These are phyloP conservation scores for Eragrostis tef DNA, from an alignment of 202 grass and related monocot genomes.

Conservation along the genomic window DNA sequence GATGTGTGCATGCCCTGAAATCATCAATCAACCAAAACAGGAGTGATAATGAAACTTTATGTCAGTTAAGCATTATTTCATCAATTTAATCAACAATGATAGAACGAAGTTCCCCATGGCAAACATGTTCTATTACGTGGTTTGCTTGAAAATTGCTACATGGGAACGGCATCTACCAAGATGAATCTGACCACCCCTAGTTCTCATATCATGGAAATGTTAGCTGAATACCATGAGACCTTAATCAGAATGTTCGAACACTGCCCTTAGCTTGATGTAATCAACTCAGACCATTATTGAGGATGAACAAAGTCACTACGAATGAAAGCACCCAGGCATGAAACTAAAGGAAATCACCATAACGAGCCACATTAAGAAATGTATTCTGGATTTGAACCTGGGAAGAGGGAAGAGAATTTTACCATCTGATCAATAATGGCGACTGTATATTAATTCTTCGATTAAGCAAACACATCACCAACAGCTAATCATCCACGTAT, in stretches of 20 bases:
- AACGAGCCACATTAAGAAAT: slow-evolving; percentile 5
- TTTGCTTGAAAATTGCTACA: background rate
- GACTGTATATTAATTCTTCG: background rate
- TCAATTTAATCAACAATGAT: background rate
- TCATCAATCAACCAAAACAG: background rate
- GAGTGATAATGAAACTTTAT: background rate
- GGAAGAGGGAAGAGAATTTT: background rate
- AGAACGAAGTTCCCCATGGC: background rate
- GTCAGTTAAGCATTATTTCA: background rate
- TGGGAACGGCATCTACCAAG: background rate
- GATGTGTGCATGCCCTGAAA: slow-evolving; percentile 2
- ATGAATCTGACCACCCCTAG: background rate
- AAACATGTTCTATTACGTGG: background rate
- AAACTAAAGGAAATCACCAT: background rate
- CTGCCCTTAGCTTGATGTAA: background rate
- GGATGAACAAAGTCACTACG: background rate
- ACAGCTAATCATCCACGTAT: background rate
- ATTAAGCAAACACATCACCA: background rate
- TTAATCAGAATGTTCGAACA: background rate
- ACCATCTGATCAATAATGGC: background rate
- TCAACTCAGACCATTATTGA: background rate
- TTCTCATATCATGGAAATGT: background rate
- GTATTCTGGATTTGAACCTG: background rate
- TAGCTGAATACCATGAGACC: background rate
- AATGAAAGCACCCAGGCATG: background rate